Conservation (phyloP, 257 asterid genomes). For the Leonotis leonurus region DNA sequence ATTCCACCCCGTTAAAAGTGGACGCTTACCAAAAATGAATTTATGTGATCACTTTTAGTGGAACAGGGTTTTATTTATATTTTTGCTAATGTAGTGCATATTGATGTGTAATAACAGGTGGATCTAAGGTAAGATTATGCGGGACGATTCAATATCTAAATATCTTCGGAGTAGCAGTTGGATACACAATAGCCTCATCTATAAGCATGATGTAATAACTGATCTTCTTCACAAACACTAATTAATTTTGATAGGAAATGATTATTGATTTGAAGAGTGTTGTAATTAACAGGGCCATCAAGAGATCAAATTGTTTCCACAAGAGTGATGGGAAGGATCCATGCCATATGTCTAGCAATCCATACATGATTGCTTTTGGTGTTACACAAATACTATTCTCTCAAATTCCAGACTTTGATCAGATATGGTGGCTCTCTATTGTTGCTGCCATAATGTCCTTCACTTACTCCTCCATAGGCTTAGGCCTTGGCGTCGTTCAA, state of each 20-base stretch:
- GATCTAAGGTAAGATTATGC: constrained; percentile 41
- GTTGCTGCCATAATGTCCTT: constrained; percentile 51
- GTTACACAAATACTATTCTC: constrained; percentile 41
- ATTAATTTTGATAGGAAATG: background rate
- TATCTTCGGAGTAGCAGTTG: constrained; percentile 45
- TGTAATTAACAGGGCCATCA: constrained; percentile 35
- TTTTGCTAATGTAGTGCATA: background rate
- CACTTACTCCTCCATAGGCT: constrained; percentile 44
- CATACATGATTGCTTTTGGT: constrained; percentile 51
- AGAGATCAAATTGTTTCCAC: constrained; percentile 50
- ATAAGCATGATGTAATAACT: constrained; percentile 44
- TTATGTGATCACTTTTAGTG: too few relatives aligned
- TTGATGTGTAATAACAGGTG: constrained; percentile 21
- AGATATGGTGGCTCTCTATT: constrained; percentile 48
- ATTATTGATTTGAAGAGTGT: too few relatives aligned
- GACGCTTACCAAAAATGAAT: too few relatives aligned
- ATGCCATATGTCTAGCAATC: constrained; percentile 47
- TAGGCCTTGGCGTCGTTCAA: constrained; percentile 41
- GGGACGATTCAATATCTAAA: constrained; percentile 40
- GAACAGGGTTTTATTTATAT: too few relatives aligned
- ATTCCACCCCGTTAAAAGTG: too few relatives aligned
- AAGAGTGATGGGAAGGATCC: constrained; percentile 37
- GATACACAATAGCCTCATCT: constrained; percentile 52
- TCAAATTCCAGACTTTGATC: constrained; percentile 49
- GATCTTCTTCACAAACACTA: background rate